phyloP scores from a whole-genome alignment of 2,329 filamentous ascomycete genomes.

The Claviceps citrina region DNA sequence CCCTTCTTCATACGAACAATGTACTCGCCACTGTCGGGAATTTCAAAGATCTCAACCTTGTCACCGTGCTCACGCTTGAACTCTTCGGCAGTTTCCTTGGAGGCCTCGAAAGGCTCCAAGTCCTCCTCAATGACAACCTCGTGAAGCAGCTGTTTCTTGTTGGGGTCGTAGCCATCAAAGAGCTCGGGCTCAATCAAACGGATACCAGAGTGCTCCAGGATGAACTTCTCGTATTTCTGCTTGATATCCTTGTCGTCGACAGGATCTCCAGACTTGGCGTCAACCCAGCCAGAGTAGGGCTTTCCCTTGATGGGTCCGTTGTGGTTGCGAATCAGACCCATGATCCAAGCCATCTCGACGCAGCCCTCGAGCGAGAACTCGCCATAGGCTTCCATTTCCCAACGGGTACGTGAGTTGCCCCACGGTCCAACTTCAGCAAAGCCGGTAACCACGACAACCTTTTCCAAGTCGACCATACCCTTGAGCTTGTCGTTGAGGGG shows the following conservation, averaged over 20 bases:
- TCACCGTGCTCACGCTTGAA: slow-evolving; percentile 96
- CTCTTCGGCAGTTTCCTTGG: slow-evolving; percentile 92
- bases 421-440: slow-evolving; percentile 93
- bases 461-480: slow-evolving; percentile 97
- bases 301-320: slow-evolving; percentile 93
- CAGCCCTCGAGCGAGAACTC: slow-evolving; percentile 96
- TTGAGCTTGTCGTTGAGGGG: slow-evolving; percentile 79
- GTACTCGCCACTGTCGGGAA: slow-evolving; percentile 84
- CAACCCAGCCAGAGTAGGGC: slow-evolving; percentile 93
- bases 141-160: slow-evolving; percentile 95
- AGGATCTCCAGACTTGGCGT: slow-evolving; percentile 82
- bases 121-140: slow-evolving; percentile 97
- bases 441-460: slow-evolving; percentile 92
- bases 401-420: slow-evolving; percentile 95
- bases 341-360: slow-evolving; percentile 99
- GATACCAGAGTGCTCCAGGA: slow-evolving; percentile 92
- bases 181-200: slow-evolving; percentile 95
- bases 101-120: slow-evolving; percentile 89
- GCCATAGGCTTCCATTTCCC: slow-evolving; percentile 98
- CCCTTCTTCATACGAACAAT: slow-evolving; percentile 92
- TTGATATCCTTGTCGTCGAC: slow-evolving; percentile 98
- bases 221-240: slow-evolving; percentile 90
- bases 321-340: slow-evolving; percentile 98
- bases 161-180: slow-evolving; percentile 91
- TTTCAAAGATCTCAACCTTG: slow-evolving; percentile 94